phyloP scores from a whole-genome alignment of 2,329 filamentous ascomycete genomes.

The Sphaerulina vaccinii region DNA sequence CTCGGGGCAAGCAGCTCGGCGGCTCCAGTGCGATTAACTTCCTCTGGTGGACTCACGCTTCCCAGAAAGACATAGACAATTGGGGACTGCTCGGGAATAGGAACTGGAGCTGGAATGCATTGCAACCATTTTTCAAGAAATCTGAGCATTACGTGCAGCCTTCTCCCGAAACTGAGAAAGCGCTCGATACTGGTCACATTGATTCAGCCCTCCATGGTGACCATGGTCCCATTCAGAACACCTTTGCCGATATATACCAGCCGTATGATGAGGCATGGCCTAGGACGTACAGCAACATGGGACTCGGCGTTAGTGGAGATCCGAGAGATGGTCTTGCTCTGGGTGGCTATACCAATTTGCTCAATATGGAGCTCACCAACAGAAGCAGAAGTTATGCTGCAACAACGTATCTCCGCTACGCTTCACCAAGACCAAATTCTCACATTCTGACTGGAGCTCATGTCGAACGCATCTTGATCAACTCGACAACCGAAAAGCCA shows the following conservation, averaged over 20 bases:
- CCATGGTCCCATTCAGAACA: conserved; percentile 36
- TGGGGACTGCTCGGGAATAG: conserved; percentile 36
- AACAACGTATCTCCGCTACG: conserved; percentile 27
- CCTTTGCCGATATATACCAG: conserved; percentile 35
- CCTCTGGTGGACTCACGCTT: conserved; percentile 21
- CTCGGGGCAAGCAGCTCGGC: conserved; percentile 17
- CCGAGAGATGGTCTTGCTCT: conserved; percentile 8
- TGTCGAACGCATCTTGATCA: conserved; percentile 48
- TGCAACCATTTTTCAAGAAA: conserved; percentile 19
- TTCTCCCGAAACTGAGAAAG: conserved; percentile 1
- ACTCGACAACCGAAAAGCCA: not conserved
- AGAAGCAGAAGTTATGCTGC: conserved; percentile 27
- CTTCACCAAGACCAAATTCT: conserved; percentile 30
- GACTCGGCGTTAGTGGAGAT: not conserved
- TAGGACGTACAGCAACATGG: conserved; percentile 18
- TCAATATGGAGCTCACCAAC: conserved; percentile 11
- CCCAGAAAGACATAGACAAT: conserved; percentile 29
- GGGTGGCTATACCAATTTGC: conserved; percentile 15
- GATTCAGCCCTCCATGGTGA: conserved; percentile 35
- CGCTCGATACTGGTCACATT: conserved; percentile 19
- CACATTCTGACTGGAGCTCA: conserved; percentile 41
- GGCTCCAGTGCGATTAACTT: conserved; percentile 27
- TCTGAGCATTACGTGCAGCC: conserved; percentile 15
- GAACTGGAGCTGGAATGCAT: conserved; percentile 39
- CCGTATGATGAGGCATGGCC: conserved; percentile 19